A percentile compares a stretch with the other conserved stretches of the same genome.
Evolutionary conservation across 441 rosid species (phyloP).

Genomic region (Pelargonium citronellum): DNA sequence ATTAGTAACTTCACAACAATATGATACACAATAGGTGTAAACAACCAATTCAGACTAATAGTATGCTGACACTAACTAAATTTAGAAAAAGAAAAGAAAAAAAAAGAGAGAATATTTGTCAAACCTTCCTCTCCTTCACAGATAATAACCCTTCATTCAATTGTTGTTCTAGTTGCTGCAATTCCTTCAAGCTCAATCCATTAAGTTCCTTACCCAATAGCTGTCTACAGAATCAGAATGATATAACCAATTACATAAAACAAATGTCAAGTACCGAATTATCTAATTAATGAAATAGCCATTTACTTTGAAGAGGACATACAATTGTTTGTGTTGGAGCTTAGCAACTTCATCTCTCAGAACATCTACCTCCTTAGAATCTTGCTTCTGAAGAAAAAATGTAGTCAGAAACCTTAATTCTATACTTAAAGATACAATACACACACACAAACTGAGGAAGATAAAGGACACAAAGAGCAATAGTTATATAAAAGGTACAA

Average conservation of each 20-base stretch:
- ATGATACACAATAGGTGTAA: not conserved
- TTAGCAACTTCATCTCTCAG: constrained; percentile 57
- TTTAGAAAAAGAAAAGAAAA: constrained; percentile 1
- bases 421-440: not conserved
- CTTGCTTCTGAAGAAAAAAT: constrained; percentile 37
- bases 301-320: constrained; percentile 28
- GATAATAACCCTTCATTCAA: constrained; percentile 47
- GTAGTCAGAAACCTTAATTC: not conserved
- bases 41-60: not conserved
- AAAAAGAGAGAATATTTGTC: not conserved
- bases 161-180: constrained; percentile 73
- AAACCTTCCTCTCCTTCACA: constrained; percentile 76
- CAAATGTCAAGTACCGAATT: not conserved
- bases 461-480: constrained; percentile 1
- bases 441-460: not conserved
- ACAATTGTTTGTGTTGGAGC: constrained; percentile 71
- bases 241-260: constrained; percentile 12
- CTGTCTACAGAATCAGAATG: constrained; percentile 35
- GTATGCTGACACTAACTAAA: not conserved
- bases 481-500: not conserved
- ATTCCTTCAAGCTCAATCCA: constrained; percentile 56
- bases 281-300: not conserved
- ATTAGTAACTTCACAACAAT: not conserved
- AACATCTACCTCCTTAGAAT: constrained; percentile 42
- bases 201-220: constrained; percentile 60